Evolutionary conservation across 306 rosid species (phyloP).

Genomic region (Astragalus glycyphyllos): DNA sequence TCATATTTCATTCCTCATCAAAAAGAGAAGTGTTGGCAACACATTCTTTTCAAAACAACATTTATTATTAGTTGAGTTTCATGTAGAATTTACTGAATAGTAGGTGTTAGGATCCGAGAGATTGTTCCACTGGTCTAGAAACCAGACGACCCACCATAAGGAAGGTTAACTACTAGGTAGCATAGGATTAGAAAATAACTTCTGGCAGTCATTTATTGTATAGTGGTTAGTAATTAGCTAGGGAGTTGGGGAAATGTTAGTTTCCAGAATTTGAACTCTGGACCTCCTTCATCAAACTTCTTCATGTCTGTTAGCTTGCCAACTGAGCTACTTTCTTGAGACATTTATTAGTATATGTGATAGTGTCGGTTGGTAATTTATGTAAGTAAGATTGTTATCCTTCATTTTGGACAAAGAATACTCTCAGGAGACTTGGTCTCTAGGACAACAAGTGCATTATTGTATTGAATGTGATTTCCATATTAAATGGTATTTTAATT

Average conservation of each 20-base stretch:
- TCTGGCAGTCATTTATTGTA: not conserved
- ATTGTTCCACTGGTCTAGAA: not conserved
- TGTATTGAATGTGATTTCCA: not conserved
- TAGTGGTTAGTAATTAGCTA: too few species aligned
- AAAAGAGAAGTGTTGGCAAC: not conserved
- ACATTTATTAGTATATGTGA: slow-evolving; percentile 20
- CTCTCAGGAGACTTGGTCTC: not conserved
- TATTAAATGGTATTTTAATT: not conserved
- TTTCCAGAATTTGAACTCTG: too few species aligned
- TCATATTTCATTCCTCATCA: not conserved
- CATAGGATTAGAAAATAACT: slow-evolving; percentile 9
- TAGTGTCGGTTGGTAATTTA: not conserved
- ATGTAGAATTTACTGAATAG: not conserved
- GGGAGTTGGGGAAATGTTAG: too few species aligned
- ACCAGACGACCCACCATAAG: not conserved
- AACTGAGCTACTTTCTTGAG: too few species aligned
- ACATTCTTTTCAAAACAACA: not conserved
- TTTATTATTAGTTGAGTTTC: slow-evolving; percentile 8
- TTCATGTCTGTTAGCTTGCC: too few species aligned
- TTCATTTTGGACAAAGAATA: not conserved
- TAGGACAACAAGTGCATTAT: not conserved
- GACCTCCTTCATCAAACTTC: too few species aligned
- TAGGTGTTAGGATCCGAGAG: not conserved
- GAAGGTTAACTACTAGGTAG: slow-evolving; percentile 7
- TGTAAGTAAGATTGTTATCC: not conserved